Conservation (phyloP, 805 yeast genomes). For the Yamadazyma tumulicola region DNA sequence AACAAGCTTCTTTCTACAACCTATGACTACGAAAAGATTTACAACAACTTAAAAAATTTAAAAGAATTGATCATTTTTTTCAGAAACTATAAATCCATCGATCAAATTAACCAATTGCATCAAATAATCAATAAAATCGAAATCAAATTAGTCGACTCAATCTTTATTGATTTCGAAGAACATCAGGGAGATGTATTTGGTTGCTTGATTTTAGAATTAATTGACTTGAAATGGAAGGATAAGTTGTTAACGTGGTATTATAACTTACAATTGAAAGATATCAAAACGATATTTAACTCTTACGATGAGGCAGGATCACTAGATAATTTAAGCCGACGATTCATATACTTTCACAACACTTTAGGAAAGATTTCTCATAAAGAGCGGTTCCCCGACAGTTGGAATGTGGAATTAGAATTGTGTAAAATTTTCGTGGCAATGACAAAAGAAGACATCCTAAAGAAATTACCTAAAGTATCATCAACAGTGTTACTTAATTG, state of each 20-base stretch:
- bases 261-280: constrained; percentile 65
- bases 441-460: constrained; percentile 61
- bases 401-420: constrained; percentile 68
- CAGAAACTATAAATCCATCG: constrained; percentile 77
- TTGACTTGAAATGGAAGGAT: constrained; percentile 52
- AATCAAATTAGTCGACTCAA: constrained; percentile 59
- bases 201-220: constrained; percentile 67
- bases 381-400: constrained; percentile 59
- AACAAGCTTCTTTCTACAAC: constrained; percentile 48
- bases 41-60: constrained; percentile 64
- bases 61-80: constrained; percentile 69
- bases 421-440: constrained; percentile 60
- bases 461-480: constrained; percentile 28
- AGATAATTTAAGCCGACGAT: constrained; percentile 81
- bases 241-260: constrained; percentile 73
- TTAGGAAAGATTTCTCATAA: constrained; percentile 56
- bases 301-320: constrained; percentile 93
- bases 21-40: constrained; percentile 55
- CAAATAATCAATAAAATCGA: constrained; percentile 58
- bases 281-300: constrained; percentile 67
- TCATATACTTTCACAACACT: constrained; percentile 73
- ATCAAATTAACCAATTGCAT: constrained; percentile 68
- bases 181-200: constrained; percentile 46
- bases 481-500: constrained; percentile 66
- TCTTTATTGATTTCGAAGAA: constrained; percentile 68